A percentile compares a stretch with the other conserved stretches of the same genome.
phyloP scores from a whole-genome alignment of 345 rosid genomes.

The Theobroma cacao region DNA sequence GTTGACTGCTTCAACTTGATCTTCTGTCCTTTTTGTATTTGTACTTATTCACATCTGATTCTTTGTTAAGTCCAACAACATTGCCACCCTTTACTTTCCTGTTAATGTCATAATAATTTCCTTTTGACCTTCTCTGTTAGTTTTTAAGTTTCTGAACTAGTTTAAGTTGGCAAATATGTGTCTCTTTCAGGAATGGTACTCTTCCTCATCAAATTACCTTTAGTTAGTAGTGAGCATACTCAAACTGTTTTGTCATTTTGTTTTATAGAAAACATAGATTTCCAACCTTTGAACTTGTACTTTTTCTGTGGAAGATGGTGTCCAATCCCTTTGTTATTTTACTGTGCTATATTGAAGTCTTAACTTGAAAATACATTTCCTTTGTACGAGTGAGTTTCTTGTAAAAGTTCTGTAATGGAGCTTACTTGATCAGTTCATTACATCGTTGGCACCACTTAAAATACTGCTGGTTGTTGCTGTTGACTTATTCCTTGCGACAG shows the following conservation, averaged over 20 bases:
- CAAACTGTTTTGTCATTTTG: background rate
- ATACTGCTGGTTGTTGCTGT: slow-evolving; percentile 21
- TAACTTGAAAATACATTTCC: background rate
- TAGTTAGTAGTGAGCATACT: background rate
- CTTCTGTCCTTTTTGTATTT: background rate
- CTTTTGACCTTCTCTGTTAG: background rate
- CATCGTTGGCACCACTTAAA: slow-evolving; percentile 27
- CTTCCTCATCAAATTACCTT: background rate
- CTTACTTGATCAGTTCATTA: slow-evolving; percentile 18
- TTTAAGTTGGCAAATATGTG: background rate
- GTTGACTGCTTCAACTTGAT: background rate
- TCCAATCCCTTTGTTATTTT: background rate
- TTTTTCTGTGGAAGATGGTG: background rate
- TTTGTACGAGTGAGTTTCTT: background rate
- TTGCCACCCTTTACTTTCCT: background rate
- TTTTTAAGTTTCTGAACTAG: background rate
- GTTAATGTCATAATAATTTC: background rate
- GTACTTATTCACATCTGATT: background rate
- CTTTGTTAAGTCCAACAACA: background rate
- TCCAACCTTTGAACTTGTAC: background rate
- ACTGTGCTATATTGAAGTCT: background rate
- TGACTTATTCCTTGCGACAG: slow-evolving; percentile 23
- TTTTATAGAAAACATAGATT: background rate
- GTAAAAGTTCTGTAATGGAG: slow-evolving; percentile 3
- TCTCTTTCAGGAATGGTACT: background rate